Evolutionary conservation across 2,329 filamentous ascomycete species (phyloP), one percentile per base, ranked within the genome.

Genomic region (Pseudocercospora crystallina): DNA sequence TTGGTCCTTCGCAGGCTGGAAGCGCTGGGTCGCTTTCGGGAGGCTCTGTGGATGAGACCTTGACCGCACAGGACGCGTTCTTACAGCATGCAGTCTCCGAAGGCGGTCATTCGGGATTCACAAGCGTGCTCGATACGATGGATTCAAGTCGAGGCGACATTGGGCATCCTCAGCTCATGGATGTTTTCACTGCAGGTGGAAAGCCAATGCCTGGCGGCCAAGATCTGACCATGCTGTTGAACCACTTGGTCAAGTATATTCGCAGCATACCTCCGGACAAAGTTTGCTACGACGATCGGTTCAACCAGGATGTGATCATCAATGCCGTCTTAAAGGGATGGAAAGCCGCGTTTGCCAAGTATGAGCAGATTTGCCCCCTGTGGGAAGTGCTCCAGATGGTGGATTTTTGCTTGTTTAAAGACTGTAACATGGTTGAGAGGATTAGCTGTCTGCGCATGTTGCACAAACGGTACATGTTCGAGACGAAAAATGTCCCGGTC

Each of bases 181-280:
- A 52, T 15, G 43, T 54, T 12, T 42, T 47, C n/a, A 48, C 47
- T 5, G 51, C 53, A 12, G 53, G 52, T 11, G 36, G 50, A 13
- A 54, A 41, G 17, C 34, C 55, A 14, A 46, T 43, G 15, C 47
- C 55, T 13, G 49, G 41, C 11, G 57, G 57, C 9, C 43, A 55
- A 13, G 55, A 60, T 32, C 43, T 60, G 35, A 60, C 57, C 2
- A 44, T 53, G 48, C 58, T 60, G 9, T 39, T 60, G 11, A 60
- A 60, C 17, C 57, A 60, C 26, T 33, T 60, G 40, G 57, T 60
- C 33, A 57, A 60, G 10, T 53, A 58, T 45, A 58, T 60, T 29
- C 55, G 57, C 17, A 52, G 48, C 31, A 46, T 60, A 15, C 33
- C 57, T 8, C 52, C 57, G 5, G 51, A 45, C 12, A 41, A 35